Base-by-base conservation (phyloP, 345 rosid species). In the Excoecaria cochinchinensis region DNA sequence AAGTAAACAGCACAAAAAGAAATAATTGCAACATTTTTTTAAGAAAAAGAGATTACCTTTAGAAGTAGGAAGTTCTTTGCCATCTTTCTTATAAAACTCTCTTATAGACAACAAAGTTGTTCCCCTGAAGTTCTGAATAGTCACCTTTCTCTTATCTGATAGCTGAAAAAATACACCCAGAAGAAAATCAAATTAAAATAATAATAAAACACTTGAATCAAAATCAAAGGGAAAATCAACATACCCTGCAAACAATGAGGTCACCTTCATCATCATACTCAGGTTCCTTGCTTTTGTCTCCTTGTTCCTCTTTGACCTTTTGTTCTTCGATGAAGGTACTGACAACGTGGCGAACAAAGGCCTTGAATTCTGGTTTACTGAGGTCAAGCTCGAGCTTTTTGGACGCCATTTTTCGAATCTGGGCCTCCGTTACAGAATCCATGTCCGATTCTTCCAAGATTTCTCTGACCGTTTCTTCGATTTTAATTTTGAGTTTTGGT, bases 41-140 rank as follows among this genome's bases (percentile, higher is more conserved):
- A 67, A 22, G 65, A 48, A 3, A 36, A 9, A 14, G 57, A 44
- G 25, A 16, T 52, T 24, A 94, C 99, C 99, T 86, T 92, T 95
- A 52, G 97, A 73, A 69, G 88, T 57, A 69, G 99, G 99, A 76
- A 91, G 89, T n/a, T 95, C 98, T 84, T 86, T 90, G 73, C 93
- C 97, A 72, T 87, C 98, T 80, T 89, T 91, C 24, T 77, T 81
- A 71, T 86, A 95, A 66, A 84, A 91, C 85, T 95, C 98, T 84
- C 99, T 85, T 3, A 93, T 91, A 0, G 99, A 95, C 47, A 95
- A 87, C 91, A 92, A 86, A 63, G 75, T 78, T 74, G 78, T 93
- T 61, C 99, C 99, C 75, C 74, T 78, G 73, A 95, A 95, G 38
- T 95, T 92, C 81, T 91, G 97, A 78, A 95, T 81, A 3, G 96